These are phyloP conservation scores for Oryza rufipogon DNA, from an alignment of 176 grass and related monocot genomes.

Conservation along the genomic window DNA sequence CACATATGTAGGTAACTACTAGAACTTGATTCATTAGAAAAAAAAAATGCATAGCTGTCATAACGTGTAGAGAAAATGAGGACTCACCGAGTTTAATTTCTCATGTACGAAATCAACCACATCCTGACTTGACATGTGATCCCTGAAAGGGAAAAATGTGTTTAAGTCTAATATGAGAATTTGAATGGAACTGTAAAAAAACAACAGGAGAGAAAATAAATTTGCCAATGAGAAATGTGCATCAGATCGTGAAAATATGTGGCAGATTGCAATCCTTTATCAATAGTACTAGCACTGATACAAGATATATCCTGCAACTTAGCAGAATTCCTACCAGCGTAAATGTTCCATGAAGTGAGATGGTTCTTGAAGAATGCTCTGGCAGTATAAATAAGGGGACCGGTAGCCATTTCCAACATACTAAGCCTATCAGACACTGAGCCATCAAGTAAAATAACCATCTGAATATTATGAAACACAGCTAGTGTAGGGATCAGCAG, in stretches of 20 bases:
- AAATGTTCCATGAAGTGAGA: slow-evolving; percentile 23
- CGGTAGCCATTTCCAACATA: neutral
- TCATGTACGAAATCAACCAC: slow-evolving; percentile 2
- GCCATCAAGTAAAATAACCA: neutral
- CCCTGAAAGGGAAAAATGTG: slow-evolving; percentile 1
- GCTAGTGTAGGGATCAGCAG: neutral
- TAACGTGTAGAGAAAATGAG: neutral
- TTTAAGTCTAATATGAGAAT: neutral
- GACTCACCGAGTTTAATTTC: slow-evolving; percentile 14
- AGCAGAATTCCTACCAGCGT: neutral
- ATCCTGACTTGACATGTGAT: neutral
- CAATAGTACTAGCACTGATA: neutral
- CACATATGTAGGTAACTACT: neutral
- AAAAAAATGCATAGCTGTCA: neutral
- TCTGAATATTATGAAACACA: neutral
- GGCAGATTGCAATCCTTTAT: neutral
- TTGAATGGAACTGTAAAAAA: slow-evolving; percentile 7
- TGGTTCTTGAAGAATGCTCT: neutral
- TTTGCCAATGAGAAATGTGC: no score
- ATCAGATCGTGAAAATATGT: slow-evolving; percentile 3
- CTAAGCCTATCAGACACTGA: neutral
- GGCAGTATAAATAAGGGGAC: no score
- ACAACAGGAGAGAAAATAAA: no score
- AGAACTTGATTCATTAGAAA: neutral
- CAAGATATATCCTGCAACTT: neutral